These are phyloP conservation scores for Cercospora sp. DNA, from an alignment of 2,329 filamentous ascomycete genomes.

Conservation along the genomic window DNA sequence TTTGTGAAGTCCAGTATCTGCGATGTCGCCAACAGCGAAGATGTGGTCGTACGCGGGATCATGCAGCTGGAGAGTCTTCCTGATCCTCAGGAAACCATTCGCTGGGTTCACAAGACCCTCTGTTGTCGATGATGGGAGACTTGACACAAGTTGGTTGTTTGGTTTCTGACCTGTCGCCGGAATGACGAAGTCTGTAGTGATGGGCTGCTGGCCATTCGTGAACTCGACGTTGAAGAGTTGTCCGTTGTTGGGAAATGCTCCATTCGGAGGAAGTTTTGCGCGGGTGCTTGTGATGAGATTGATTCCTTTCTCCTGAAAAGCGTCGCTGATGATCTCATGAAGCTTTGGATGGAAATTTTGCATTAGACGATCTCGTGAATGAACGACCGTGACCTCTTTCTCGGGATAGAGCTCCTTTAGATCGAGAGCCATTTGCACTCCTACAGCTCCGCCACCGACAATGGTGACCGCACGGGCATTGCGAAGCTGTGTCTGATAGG, in stretches of 20 bases:
- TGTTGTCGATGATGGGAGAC: constrained; percentile 53
- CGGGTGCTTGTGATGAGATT: constrained; percentile 50
- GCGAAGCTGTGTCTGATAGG: constrained; percentile 28
- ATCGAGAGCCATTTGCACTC: constrained; percentile 62
- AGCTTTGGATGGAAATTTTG: constrained; percentile 51
- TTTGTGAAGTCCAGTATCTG: constrained; percentile 55
- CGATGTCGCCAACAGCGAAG: constrained; percentile 65
- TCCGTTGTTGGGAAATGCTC: constrained; percentile 30
- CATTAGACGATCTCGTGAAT: constrained; percentile 58
- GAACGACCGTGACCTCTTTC: constrained; percentile 59
- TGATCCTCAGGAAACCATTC: constrained; percentile 45
- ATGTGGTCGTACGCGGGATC: constrained; percentile 53
- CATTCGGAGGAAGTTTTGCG: constrained; percentile 30
- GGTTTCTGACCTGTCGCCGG: constrained; percentile 62
- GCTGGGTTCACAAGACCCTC: constrained; percentile 20
- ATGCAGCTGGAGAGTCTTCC: constrained; percentile 58
- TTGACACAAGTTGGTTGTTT: constrained; percentile 53
- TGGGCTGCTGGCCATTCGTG: constrained; percentile 44
- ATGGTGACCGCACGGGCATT: constrained; percentile 25
- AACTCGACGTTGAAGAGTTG: constrained; percentile 42
- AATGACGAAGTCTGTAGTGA: constrained; percentile 57
- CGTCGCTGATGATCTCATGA: constrained; percentile 43
- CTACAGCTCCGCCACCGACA: constrained; percentile 60
- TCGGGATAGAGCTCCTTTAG: constrained; percentile 57
- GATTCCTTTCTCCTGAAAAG: constrained; percentile 50